Conservation (phyloP, 495 filamentous ascomycete species). For the Hypoxylon perforatum region DNA sequence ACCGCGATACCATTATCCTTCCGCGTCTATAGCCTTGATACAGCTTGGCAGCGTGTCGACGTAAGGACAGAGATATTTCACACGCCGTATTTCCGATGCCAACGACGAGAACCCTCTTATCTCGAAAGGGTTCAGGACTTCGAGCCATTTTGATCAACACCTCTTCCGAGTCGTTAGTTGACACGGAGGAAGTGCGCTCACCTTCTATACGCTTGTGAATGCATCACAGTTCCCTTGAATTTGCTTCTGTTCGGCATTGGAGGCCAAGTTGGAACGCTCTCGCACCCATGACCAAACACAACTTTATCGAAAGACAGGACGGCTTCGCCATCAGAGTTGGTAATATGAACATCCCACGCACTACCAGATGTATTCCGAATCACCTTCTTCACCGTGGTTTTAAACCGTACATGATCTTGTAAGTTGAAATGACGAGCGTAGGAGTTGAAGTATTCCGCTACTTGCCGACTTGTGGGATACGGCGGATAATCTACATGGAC, state of each 20-base stretch:
- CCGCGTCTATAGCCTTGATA: conserved; percentile 33
- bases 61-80: conserved; percentile 19
- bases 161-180: not conserved
- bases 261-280: conserved; percentile 48
- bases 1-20: conserved; percentile 28
- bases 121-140: conserved; percentile 26
- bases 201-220: conserved; percentile 57
- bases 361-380: conserved; percentile 17
- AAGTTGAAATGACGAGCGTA: conserved; percentile 27
- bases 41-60: conserved; percentile 21
- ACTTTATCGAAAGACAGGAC: conserved; percentile 29
- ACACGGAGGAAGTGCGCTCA: not conserved
- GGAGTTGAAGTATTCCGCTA: conserved; percentile 25
- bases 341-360: conserved; percentile 24
- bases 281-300: conserved; percentile 23
- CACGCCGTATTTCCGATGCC: conserved; percentile 34
- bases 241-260: conserved; percentile 68
- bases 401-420: conserved; percentile 11
- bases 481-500: conserved; percentile 10
- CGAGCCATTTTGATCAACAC: conserved; percentile 54
- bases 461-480: conserved; percentile 15
- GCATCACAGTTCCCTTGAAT: conserved; percentile 74
- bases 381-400: conserved; percentile 20
- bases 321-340: conserved; percentile 3
- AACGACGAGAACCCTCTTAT: conserved; percentile 29